These are phyloP conservation scores for Cordyceps cicadae DNA, from an alignment of 2,329 filamentous ascomycete species.

Conservation along the genomic window DNA sequence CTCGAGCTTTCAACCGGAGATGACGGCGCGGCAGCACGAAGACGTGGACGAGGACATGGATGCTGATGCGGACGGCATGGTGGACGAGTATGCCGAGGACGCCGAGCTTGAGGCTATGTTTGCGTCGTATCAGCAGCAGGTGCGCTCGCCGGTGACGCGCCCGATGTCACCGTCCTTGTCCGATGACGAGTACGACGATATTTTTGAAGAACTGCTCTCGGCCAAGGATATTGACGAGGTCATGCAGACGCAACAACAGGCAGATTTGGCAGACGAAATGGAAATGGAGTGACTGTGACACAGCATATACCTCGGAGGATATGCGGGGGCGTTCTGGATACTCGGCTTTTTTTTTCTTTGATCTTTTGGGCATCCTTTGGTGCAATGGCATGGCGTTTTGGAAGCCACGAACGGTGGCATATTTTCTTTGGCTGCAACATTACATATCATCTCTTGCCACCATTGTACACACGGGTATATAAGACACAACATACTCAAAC, in stretches of 20 bases:
- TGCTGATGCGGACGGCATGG: conserved; percentile 46
- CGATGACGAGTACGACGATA: conserved; percentile 54
- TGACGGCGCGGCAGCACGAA: conserved; percentile 8
- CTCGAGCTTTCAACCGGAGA: conserved; percentile 26
- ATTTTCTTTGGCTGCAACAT: background rate
- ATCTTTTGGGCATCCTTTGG: background rate
- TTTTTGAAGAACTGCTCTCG: conserved; percentile 42
- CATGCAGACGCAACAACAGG: conserved; percentile 19
- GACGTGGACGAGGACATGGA: conserved; percentile 40
- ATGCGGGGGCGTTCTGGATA: background rate
- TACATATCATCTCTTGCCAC: background rate
- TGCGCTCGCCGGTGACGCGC: conserved; percentile 14
- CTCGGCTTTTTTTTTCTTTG: background rate
- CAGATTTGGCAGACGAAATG: conserved; percentile 5
- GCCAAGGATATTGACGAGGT: conserved; percentile 3
- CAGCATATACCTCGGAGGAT: background rate
- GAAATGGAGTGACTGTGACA: background rate
- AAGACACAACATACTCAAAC: conserved; percentile 11
- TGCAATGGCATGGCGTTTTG: background rate
- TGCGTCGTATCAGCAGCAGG: conserved; percentile 32
- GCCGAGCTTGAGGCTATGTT: conserved; percentile 51
- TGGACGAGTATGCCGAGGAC: conserved; percentile 44
- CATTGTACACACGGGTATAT: conserved; percentile 21
- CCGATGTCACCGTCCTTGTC: conserved; percentile 30
- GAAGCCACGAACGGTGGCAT: background rate